Evolutionary conservation across 495 filamentous ascomycete genomes (phyloP).

Genomic region (Penicillium daleae): DNA sequence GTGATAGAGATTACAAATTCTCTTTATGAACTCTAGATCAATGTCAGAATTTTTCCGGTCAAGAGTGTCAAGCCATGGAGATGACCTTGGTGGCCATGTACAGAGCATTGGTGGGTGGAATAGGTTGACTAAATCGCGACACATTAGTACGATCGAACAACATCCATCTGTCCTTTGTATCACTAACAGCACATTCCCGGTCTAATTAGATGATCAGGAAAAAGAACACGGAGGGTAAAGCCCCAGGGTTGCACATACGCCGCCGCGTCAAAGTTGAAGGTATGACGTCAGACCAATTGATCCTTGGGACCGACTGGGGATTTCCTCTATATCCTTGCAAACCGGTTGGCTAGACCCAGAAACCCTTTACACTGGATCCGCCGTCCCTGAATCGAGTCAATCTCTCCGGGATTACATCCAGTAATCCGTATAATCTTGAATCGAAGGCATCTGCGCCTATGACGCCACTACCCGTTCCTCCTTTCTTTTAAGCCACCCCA

Average conservation of each 20-base stretch:
- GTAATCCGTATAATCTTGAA: neutral
- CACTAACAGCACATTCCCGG: neutral
- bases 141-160: neutral
- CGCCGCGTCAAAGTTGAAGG: neutral
- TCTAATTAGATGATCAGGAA: neutral
- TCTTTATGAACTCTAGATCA: neutral
- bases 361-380: neutral
- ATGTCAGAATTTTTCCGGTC: no score
- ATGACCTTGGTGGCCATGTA: no score
- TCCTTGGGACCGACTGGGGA: neutral
- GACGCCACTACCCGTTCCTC: neutral
- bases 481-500: neutral
- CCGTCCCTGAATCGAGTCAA: conserved; percentile 1
- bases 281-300: conserved; percentile 1
- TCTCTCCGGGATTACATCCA: neutral
- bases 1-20: neutral
- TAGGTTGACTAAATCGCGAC: neutral
- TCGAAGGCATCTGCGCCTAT: conserved; percentile 2
- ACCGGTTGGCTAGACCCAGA: conserved; percentile 2
- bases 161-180: neutral
- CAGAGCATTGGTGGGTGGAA: neutral
- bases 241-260: neutral
- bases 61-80: no score
- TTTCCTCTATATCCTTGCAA: neutral
- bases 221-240: neutral